A percentile compares a stretch with the other conserved stretches of the same genome.
phyloP scores from a whole-genome alignment of 495 filamentous ascomycete species.

The Aspergillus coremiiformis region DNA sequence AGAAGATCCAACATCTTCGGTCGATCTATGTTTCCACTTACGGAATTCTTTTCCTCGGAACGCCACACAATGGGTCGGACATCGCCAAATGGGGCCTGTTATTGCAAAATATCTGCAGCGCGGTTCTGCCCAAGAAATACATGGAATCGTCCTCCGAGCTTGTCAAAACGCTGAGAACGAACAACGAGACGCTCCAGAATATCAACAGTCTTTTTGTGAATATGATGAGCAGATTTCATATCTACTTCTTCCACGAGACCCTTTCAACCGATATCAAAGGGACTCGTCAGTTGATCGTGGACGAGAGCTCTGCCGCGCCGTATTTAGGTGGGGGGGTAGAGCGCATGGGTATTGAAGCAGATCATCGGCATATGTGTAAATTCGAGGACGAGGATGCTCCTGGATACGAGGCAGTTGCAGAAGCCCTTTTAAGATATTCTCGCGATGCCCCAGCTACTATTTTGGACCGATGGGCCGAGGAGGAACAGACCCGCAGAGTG shows the following conservation, averaged over 20 bases:
- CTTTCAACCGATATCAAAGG: constrained; percentile 59
- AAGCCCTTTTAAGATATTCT: constrained; percentile 63
- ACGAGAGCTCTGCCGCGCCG: constrained; percentile 67
- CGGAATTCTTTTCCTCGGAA: constrained; percentile 78
- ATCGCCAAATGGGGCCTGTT: constrained; percentile 69
- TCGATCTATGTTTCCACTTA: constrained; percentile 79
- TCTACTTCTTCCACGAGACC: constrained; percentile 67
- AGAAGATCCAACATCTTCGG: constrained; percentile 63
- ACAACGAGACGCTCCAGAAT: constrained; percentile 73
- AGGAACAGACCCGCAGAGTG: constrained; percentile 47
- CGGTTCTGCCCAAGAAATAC: constrained; percentile 61
- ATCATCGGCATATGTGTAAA: constrained; percentile 85
- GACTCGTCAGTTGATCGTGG: constrained; percentile 58
- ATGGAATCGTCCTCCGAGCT: constrained; percentile 65
- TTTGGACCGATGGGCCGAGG: constrained; percentile 54
- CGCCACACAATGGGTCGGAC: constrained; percentile 76
- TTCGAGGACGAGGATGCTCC: constrained; percentile 66
- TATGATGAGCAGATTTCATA: constrained; percentile 62
- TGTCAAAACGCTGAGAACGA: constrained; percentile 62
- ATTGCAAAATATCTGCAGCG: constrained; percentile 64
- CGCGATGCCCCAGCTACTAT: constrained; percentile 51
- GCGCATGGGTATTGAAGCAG: constrained; percentile 71
- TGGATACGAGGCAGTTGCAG: constrained; percentile 67
- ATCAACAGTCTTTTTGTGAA: constrained; percentile 74
- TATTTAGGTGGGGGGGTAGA: constrained; percentile 66